Evolutionary conservation across 371 early-diverging fungal genomes (phyloP), one percentile per base, ranked within the genome.

Genomic region (Coemansia sp.): DNA sequence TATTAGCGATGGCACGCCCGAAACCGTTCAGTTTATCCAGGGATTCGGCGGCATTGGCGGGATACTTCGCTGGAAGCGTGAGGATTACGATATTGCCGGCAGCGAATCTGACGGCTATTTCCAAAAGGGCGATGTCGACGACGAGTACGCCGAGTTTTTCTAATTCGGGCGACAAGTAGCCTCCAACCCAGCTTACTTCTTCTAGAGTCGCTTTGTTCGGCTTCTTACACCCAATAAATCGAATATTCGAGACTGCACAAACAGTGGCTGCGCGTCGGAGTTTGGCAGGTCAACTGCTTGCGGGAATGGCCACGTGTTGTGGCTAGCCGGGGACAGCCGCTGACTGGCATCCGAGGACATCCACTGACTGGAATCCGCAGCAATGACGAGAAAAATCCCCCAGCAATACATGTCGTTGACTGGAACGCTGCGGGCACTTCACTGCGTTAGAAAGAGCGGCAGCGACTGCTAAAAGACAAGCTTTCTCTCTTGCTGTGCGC

Each of bases 41-140:
- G 99, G 99, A 33, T 99, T 99, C 84, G 99, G 99, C 82, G 99
- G 99, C 54, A 94, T 99, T 67, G 99, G 99, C 51, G 99, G 98
- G 36, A 80, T 99, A 35, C 86, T 99, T 58, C 91, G 98, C 61
- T 99, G 99, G 87, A 97, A 97, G 87, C 90, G 51, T 11, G 51
- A 50, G 30, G 31, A 50, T 11, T 50, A 16, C 97, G 51, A 50
- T 31, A 14, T 50, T 9, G 20, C n/a, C 9, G 51, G 11, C 26
- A 50, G 51, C 30, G 31, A 34, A 4, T 16, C 16, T 12, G 51
- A 33, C 5, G 51, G 31, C 33, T 50, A 50, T 50, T 50, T 31
- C 34, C 31, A 30, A 5, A 31, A 50, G 7, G 20, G 20, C 51
- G 51, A 50, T 11, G 20, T 12, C 9, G 31, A 50, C n/a, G 51